Base-by-base conservation (phyloP, 2,329 filamentous ascomycete species). In the Leptographium galeiforme region DNA sequence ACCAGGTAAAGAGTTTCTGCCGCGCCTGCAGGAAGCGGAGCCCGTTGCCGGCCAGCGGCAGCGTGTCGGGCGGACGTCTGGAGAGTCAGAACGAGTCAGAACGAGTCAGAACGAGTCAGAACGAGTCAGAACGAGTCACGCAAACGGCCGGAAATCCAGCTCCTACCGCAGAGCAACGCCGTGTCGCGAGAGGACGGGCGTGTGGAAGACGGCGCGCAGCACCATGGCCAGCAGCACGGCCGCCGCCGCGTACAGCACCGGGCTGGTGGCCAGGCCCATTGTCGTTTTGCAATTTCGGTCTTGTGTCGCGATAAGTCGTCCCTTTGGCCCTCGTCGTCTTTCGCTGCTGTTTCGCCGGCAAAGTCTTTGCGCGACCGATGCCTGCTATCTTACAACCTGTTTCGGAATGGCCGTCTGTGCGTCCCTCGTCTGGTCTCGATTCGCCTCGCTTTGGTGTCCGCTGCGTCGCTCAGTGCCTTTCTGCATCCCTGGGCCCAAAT, bases 1-100 rank as follows among this genome's bases (percentile, higher is more conserved):
- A 84, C 81, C 80, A 84, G 8, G 72, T 66, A 57, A 84, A 80
- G 6, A 84, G 71, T 52, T 72, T 75, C 60, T 82, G 75, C 4
- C 81, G 74, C 2, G 76, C 70, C 59, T 75, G 78, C 1, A 84
- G 67, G 60, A 84, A 84, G 8, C 76, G 63, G 47, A 84, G 70
- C 7, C 80, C 81, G 59, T 84, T 83, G 32, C 80, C 81, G 6
- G 74, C 68, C 2, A 84, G 55, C 0, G 79, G 81, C 1, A 77
- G 63, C 3, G 75, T 76, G 53, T 74, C 68, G 2, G 74, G 73
- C 0, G 76, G 71, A 50, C 69, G 72, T 53, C 73, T 76, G 53
- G 45, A 8, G 14, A 11, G 34, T 11, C 36, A 39, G n/a, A n/a
- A n/a, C n/a, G n/a, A n/a, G n/a, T n/a, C n/a, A n/a, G n/a, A n/a